Evolutionary conservation across 2,329 filamentous ascomycete genomes (phyloP), one percentile per base, ranked within the genome.

Genomic region (Microdochium paspali): DNA sequence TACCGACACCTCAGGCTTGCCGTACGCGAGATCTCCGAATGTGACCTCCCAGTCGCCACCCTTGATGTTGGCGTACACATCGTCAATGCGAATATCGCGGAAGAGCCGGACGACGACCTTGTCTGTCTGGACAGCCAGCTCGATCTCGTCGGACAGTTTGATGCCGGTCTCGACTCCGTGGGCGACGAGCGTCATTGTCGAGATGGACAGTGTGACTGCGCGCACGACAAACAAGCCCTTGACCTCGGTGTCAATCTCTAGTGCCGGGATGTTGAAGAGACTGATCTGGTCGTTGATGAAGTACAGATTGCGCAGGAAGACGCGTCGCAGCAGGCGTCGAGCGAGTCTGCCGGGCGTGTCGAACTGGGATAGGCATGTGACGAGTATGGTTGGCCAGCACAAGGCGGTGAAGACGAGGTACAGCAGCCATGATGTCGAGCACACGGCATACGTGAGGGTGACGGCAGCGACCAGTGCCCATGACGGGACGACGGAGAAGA

Each of bases 41-140:
- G 66, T 73, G 65, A 76, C 74, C 56, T 76, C 72, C 50, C 35
- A 40, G 35, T 71, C 61, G n/a, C 70, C 71, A 21, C 72, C 73
- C 55, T 78, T 78, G 44, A 77, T 56, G 54, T 76, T 77, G n/a
- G 67, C 71, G 54, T 70, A 77, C 10, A 76, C 71, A 50, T 78
- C 71, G 4, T 69, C 69, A 28, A 78, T 65, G n/a, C 71, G 66
- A 28, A 77, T 72, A 4, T 66, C 61, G 32, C 75, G 61, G 51
- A 77, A 74, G 0, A 79, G 58, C 2, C 60, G 61, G 20, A 77
- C 66, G 4, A 60, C 65, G 2, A 76, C 71, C 48, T 71, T 66
- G 44, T 77, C 73, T 2, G 65, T 66, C 49, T 71, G 69, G 43
- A 77, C 69, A 1, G 73, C 71, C 13, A 79, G 56, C 55, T 79